These are phyloP conservation scores for Sporobolomyces pararoseus DNA, from an alignment of 768 basidiomycete genomes.

Conservation along the genomic window DNA sequence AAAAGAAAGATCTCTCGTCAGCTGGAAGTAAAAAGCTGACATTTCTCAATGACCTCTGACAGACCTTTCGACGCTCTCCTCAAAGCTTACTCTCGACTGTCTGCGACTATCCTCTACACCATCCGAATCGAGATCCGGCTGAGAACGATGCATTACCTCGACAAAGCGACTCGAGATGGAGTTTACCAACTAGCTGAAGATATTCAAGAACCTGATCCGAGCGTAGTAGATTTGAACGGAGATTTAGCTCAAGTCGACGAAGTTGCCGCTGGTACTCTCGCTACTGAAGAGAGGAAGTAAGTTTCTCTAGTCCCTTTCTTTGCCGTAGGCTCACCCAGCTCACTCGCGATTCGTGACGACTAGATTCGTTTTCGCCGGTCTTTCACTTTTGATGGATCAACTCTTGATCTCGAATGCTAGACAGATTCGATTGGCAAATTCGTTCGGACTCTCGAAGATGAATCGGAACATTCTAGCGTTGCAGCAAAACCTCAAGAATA, in stretches of 20 bases:
- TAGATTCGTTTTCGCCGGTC: conserved; percentile 82
- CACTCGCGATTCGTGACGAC: neutral
- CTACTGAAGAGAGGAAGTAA: conserved; percentile 64
- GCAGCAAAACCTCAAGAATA: conserved; percentile 81
- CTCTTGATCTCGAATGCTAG: conserved; percentile 71
- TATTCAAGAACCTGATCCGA: conserved; percentile 83
- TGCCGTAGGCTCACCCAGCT: neutral
- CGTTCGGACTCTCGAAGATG: conserved; percentile 78
- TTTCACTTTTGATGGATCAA: conserved; percentile 79
- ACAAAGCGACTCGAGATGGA: conserved; percentile 73
- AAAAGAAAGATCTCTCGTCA: neutral
- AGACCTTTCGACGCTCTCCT: conserved; percentile 89
- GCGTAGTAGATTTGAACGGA: conserved; percentile 76
- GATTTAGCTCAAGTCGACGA: conserved; percentile 76
- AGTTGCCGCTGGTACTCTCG: conserved; percentile 61
- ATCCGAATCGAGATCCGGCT: conserved; percentile 84
- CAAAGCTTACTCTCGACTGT: conserved; percentile 83
- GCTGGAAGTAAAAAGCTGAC: too few relatives aligned
- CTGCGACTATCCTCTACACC: conserved; percentile 78
- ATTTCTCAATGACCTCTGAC: conserved; percentile 3
- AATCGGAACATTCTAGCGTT: conserved; percentile 81
- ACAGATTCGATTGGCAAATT: conserved; percentile 64
- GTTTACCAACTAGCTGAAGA: conserved; percentile 78
- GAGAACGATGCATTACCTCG: conserved; percentile 72
- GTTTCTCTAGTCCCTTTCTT: conserved; percentile 45